Evolutionary conservation across 768 basidiomycete species (phyloP).

Genomic region (Naganishia onofrii): DNA sequence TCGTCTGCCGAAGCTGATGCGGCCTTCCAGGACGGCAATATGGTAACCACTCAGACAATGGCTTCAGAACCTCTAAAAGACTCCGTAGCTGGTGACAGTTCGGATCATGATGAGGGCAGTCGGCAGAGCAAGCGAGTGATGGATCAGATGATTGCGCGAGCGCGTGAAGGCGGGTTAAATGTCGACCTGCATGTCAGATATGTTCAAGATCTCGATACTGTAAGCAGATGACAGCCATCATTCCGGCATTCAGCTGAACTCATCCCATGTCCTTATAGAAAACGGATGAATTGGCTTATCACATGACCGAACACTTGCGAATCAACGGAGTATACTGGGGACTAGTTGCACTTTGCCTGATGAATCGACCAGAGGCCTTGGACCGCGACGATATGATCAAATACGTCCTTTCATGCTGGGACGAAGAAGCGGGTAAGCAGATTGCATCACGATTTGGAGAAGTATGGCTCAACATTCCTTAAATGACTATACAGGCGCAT

Average conservation of each 20-base stretch:
- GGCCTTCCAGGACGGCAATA: neutral
- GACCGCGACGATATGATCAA: slow-evolving; percentile 77
- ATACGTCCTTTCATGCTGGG: slow-evolving; percentile 94
- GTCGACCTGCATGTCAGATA: slow-evolving; percentile 68
- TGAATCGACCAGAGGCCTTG: slow-evolving; percentile 74
- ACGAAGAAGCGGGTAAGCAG: slow-evolving; percentile 70
- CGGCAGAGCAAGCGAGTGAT: neutral
- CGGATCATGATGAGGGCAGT: neutral
- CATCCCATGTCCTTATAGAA: slow-evolving; percentile 54
- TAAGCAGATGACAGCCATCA: slow-evolving; percentile 42
- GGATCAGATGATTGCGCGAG: neutral
- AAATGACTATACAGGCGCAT: slow-evolving; percentile 66
- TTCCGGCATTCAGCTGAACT: slow-evolving; percentile 9
- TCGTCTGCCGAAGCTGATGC: neutral
- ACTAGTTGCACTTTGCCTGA: slow-evolving; percentile 75
- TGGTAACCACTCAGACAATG: neutral
- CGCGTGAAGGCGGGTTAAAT: slow-evolving; percentile 36
- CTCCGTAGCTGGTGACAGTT: neutral
- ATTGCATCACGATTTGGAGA: neutral
- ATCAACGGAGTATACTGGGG: slow-evolving; percentile 98
- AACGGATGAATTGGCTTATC: slow-evolving; percentile 80
- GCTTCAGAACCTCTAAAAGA: neutral
- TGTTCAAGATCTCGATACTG: slow-evolving; percentile 72
- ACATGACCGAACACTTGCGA: slow-evolving; percentile 86
- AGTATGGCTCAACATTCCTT: neutral